These are phyloP conservation scores for Beauveria caledonica DNA, from an alignment of 2,329 filamentous ascomycete genomes.

Conservation along the genomic window DNA sequence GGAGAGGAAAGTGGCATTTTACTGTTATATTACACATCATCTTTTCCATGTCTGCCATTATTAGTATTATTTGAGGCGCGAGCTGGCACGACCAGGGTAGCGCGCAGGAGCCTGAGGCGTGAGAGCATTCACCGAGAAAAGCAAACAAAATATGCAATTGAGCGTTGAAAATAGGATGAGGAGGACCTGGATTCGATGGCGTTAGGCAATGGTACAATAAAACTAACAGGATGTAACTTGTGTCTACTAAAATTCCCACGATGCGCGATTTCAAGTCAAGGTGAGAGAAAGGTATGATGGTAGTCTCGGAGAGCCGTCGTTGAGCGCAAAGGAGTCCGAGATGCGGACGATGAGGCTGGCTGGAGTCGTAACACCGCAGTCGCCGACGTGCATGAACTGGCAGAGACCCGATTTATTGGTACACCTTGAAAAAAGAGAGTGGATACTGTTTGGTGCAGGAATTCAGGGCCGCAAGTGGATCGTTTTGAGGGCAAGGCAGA, in stretches of 20 bases:
- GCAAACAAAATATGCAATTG: conserved; percentile 2
- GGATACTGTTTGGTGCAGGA: not conserved
- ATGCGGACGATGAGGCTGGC: not conserved
- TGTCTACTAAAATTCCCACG: no score
- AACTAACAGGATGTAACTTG: not conserved
- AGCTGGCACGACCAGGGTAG: not conserved
- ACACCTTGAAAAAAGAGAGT: no score
- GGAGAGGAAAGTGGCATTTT: not conserved
- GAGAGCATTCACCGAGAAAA: conserved; percentile 2
- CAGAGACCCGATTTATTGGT: not conserved
- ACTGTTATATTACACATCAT: conserved; percentile 7
- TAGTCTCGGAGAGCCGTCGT: not conserved
- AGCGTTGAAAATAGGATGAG: not conserved
- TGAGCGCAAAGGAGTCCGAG: not conserved
- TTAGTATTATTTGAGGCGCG: not conserved
- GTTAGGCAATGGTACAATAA: not conserved
- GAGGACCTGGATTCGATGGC: not conserved
- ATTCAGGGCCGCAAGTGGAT: conserved; percentile 4
- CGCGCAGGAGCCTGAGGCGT: not conserved
- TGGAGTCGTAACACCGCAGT: conserved; percentile 3
- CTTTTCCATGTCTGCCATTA: not conserved
- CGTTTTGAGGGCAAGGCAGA: not conserved
- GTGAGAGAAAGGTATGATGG: not conserved
- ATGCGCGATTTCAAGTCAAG: not conserved
- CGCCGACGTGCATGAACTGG: conserved; percentile 1